Conservation (phyloP, 331 rosid species). For the Quercus lobata region DNA sequence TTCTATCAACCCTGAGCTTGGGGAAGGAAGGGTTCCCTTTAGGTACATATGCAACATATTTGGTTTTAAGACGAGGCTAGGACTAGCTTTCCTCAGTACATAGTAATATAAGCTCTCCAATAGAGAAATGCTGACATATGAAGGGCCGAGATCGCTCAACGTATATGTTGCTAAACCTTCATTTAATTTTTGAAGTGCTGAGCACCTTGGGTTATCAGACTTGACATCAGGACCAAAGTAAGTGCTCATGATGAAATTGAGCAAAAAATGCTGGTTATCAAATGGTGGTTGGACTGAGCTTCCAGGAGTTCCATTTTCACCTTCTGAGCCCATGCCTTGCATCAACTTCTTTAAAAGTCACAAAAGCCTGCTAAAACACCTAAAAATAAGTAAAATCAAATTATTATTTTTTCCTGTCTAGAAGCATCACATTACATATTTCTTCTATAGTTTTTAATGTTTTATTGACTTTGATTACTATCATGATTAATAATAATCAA, state of each 20-base stretch:
- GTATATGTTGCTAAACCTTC: conserved; percentile 34
- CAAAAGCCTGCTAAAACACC: conserved; percentile 5
- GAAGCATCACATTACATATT: neutral
- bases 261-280: conserved; percentile 40
- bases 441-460: neutral
- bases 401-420: neutral
- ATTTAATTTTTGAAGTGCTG: conserved; percentile 34
- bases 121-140: conserved; percentile 48
- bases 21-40: conserved; percentile 37
- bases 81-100: conserved; percentile 36
- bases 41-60: conserved; percentile 51
- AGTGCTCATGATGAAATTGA: conserved; percentile 45
- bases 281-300: conserved; percentile 10
- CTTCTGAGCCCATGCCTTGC: conserved; percentile 36
- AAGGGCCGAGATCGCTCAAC: conserved; percentile 49
- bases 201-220: conserved; percentile 34
- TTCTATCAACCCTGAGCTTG: conserved; percentile 13
- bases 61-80: conserved; percentile 26
- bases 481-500: neutral
- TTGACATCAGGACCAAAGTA: conserved; percentile 72
- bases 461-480: neutral
- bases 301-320: conserved; percentile 9
- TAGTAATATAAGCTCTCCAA: conserved; percentile 62
- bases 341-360: neutral
- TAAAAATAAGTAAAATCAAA: neutral